Evolutionary conservation across 768 basidiomycete species (phyloP).

Genomic region (Tylopilus intermedius): DNA sequence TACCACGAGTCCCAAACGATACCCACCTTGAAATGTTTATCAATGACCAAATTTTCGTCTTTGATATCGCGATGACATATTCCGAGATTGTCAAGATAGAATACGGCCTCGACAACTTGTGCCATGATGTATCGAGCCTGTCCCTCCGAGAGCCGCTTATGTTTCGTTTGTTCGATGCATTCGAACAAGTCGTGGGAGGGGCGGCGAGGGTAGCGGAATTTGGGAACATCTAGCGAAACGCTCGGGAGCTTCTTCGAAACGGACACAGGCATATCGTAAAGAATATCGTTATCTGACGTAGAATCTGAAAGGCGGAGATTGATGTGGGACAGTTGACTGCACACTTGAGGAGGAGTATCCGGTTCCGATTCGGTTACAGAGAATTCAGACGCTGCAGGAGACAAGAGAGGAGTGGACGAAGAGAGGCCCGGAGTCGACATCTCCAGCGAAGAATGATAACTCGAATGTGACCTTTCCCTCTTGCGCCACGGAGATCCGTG

Average conservation of each 20-base stretch:
- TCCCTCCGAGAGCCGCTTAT: constrained; percentile 73
- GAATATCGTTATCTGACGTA: constrained; percentile 7
- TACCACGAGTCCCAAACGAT: background rate
- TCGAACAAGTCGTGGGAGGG: constrained; percentile 92
- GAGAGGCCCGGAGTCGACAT: constrained; percentile 22
- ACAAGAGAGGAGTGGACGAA: constrained; percentile 49
- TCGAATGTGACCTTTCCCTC: constrained; percentile 31
- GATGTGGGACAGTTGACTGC: constrained; percentile 21
- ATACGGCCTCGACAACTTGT: constrained; percentile 82
- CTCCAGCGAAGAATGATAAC: constrained; percentile 23
- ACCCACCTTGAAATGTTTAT: constrained; percentile 60
- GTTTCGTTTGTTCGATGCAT: constrained; percentile 83
- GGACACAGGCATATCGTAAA: background rate
- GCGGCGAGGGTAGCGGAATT: constrained; percentile 55
- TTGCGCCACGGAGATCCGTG: constrained; percentile 88
- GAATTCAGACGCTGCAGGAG: constrained; percentile 49
- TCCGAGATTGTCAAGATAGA: constrained; percentile 74
- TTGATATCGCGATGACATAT: constrained; percentile 96
- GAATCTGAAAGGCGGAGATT: constrained; percentile 16
- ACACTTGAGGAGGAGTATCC: constrained; percentile 39
- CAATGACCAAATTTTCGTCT: constrained; percentile 89
- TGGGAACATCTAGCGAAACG: constrained; percentile 20
- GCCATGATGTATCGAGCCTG: constrained; percentile 79
- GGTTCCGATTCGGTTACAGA: constrained; percentile 42
- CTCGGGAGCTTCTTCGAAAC: constrained; percentile 9